A percentile compares a stretch with the other conserved stretches of the same genome.
Evolutionary conservation across 257 asterid species (phyloP).

Genomic region (Henckelia pumila): DNA sequence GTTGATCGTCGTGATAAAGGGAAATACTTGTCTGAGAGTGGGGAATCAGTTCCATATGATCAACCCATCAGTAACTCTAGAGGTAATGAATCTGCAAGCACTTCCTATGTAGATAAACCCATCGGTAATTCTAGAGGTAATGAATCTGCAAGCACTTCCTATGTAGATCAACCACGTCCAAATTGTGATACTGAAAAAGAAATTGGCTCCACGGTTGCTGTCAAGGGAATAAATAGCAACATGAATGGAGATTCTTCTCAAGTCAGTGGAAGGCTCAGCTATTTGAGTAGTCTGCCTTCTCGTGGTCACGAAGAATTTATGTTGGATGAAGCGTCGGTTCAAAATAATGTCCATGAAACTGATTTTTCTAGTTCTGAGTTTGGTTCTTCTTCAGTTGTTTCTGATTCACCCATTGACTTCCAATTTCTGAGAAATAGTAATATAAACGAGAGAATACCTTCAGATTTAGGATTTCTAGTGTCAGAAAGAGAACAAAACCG

Average conservation of each 20-base stretch:
- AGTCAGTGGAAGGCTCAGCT: slow-evolving; percentile 29
- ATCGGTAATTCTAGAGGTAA: slow-evolving; percentile 27
- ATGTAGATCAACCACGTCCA: slow-evolving; percentile 36
- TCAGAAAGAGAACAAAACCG: slow-evolving; percentile 59
- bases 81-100: slow-evolving; percentile 47
- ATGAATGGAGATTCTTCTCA: slow-evolving; percentile 31
- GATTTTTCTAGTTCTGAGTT: slow-evolving; percentile 53
- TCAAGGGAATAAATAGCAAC: slow-evolving; percentile 26
- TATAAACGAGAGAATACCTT: slow-evolving; percentile 39
- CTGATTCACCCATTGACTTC: slow-evolving; percentile 45
- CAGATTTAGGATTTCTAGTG: slow-evolving; percentile 46
- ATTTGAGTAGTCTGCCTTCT: slow-evolving; percentile 28
- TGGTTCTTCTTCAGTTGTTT: slow-evolving; percentile 41
- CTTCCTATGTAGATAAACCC: slow-evolving; percentile 44
- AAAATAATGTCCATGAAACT: slow-evolving; percentile 52
- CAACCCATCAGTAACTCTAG: slow-evolving; percentile 29
- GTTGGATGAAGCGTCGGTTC: slow-evolving; percentile 50
- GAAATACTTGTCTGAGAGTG: slow-evolving; percentile 47
- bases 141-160: slow-evolving; percentile 60
- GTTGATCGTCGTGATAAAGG: slow-evolving; percentile 40
- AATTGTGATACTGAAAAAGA: slow-evolving; percentile 33
- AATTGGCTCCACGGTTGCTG: slow-evolving; percentile 26
- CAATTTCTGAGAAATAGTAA: slow-evolving; percentile 37
- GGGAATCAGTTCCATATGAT: slow-evolving; percentile 48
- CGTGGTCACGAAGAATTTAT: slow-evolving; percentile 38